Evolutionary conservation across 345 rosid species (phyloP), one percentile per base, ranked within the genome.

Genomic region (Bruguiera parviflora): DNA sequence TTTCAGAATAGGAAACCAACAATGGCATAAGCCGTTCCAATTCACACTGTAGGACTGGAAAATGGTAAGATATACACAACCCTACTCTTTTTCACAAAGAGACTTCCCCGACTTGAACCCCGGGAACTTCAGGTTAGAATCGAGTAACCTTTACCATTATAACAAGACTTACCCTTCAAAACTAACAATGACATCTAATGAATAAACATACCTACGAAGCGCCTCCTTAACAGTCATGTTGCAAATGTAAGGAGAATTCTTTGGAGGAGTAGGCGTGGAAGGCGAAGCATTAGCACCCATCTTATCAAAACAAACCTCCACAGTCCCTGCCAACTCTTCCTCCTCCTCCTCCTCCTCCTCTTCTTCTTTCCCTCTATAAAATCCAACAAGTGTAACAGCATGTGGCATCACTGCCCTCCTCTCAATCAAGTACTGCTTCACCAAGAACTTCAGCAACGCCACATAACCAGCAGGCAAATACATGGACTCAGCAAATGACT

Each of bases 401-500:
- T 89, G 88, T 0, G 98, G 97, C 85, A 94, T 64, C 74, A 63
- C 73, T 32, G 78, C 75, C 75, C 90, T 78, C 76, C 95, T 85
- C 85, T 91, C 92, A 10, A 82, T 77, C 89, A 94, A 61, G 79
- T 94, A 91, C 81, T 91, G 92, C 78, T 87, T 89, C 80, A 91
- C 96, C 75, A 88, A 74, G 78, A 84, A 94, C 65, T 84, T 77
- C 71, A 94, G 39, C 82, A 94, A 75, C 53, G 59, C 25, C 68
- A 87, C 83, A 59, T 89, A 91, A 57, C 86, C 89, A 28, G 72
- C 51, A 58, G 92, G 90, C 75, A 89, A 72, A 67, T 84, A 58
- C 96, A 91, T 88, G n/a, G 97, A 88, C 68, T 89, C 98, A 0
- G 89, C 84, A 64, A 94, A 94, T 5, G 98, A 89, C 78, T 86